A percentile compares a stretch with the other conserved stretches of the same genome.
phyloP scores from a whole-genome alignment of 495 filamentous ascomycete genomes.

The Lasiosphaeris hirsuta region DNA sequence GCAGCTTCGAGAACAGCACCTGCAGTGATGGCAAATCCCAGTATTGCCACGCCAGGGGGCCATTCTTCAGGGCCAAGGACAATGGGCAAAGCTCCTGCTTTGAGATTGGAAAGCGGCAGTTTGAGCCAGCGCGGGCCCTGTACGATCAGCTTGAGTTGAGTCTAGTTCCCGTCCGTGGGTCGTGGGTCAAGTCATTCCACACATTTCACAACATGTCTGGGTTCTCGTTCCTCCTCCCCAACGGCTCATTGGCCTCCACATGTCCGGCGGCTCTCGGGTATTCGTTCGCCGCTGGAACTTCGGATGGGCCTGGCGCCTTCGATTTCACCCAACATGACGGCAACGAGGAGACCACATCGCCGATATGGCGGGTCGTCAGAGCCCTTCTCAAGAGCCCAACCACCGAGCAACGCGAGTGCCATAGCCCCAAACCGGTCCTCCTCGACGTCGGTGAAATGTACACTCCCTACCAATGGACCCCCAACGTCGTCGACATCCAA shows the following conservation, averaged over 20 bases:
- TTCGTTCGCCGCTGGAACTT: slow-evolving; percentile 91
- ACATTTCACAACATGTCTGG: slow-evolving; percentile 71
- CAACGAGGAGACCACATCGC: slow-evolving; percentile 69
- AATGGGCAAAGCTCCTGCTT: slow-evolving; percentile 75
- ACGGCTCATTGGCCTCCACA: slow-evolving; percentile 67
- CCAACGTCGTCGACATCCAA: slow-evolving; percentile 93
- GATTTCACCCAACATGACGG: slow-evolving; percentile 90
- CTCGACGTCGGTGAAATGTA: slow-evolving; percentile 82
- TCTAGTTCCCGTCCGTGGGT: slow-evolving; percentile 52
- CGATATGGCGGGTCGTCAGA: slow-evolving; percentile 77
- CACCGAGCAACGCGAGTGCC: slow-evolving; percentile 70
- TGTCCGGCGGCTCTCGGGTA: slow-evolving; percentile 93
- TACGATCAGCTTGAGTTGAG: slow-evolving; percentile 53
- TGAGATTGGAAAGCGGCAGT: slow-evolving; percentile 74
- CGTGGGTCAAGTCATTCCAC: slow-evolving; percentile 68
- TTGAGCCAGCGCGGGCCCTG: slow-evolving; percentile 60
- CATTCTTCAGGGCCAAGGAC: slow-evolving; percentile 68
- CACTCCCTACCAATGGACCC: slow-evolving; percentile 82
- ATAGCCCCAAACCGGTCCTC: slow-evolving; percentile 81
- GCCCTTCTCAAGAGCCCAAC: slow-evolving; percentile 68
- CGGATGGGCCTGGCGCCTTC: slow-evolving; percentile 88
- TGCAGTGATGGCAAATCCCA: slow-evolving; percentile 69
- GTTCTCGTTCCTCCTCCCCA: slow-evolving; percentile 70
- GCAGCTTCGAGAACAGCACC: slow-evolving; percentile 68
- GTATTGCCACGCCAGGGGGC: slow-evolving; percentile 79